These are phyloP conservation scores for Beverwykella pulmonaria DNA, from an alignment of 495 filamentous ascomycete species.

Conservation along the genomic window DNA sequence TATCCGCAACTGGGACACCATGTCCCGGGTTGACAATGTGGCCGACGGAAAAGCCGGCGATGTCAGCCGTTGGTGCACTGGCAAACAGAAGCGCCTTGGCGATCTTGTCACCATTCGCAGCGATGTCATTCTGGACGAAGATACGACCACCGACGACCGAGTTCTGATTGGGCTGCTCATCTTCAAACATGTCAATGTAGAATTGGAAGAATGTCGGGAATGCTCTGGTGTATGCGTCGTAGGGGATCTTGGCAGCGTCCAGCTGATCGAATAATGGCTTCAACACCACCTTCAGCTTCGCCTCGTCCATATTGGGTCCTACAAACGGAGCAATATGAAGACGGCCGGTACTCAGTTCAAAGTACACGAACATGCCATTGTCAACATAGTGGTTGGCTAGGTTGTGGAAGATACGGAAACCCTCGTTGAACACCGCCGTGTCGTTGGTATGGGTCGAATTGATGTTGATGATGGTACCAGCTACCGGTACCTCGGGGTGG, in stretches of 20 bases:
- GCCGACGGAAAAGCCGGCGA: conserved; percentile 50
- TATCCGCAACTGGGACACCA: conserved; percentile 33
- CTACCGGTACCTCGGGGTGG: conserved; percentile 48
- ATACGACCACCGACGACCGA: conserved; percentile 54
- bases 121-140: conserved; percentile 49
- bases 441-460: conserved; percentile 43
- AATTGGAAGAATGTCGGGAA: conserved; percentile 52
- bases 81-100: conserved; percentile 49
- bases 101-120: conserved; percentile 48
- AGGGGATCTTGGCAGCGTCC: conserved; percentile 44
- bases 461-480: conserved; percentile 51
- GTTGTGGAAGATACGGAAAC: conserved; percentile 52
- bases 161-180: conserved; percentile 49
- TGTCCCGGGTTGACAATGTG: conserved; percentile 56
- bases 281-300: conserved; percentile 49
- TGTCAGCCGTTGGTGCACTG: conserved; percentile 21
- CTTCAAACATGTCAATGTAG: conserved; percentile 54
- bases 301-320: conserved; percentile 49
- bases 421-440: conserved; percentile 50
- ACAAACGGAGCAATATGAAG: conserved; percentile 52
- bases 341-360: conserved; percentile 44
- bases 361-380: conserved; percentile 54
- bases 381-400: conserved; percentile 48
- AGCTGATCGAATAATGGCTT: conserved; percentile 53
- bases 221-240: conserved; percentile 42